Conservation (phyloP, 2,329 filamentous ascomycete species). For the Alternaria brassicae region DNA sequence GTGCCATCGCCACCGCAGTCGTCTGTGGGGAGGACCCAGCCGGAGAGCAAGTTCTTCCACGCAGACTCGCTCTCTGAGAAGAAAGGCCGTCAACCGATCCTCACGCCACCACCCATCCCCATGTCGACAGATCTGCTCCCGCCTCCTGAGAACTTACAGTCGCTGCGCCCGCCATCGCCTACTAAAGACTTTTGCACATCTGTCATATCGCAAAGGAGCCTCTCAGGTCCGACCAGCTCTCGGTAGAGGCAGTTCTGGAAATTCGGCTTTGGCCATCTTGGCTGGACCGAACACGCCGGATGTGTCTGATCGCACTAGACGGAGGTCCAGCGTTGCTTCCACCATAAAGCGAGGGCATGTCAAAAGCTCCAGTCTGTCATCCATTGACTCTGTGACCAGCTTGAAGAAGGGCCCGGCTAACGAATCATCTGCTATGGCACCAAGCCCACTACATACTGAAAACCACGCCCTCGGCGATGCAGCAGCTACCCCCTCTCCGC, state of each 20-base stretch:
- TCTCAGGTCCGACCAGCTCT: conserved; percentile 55
- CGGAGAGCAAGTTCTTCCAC: conserved; percentile 72
- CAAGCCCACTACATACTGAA: conserved; percentile 48
- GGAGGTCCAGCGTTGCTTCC: conserved; percentile 45
- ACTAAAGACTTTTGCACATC: conserved; percentile 58
- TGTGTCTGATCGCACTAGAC: conserved; percentile 31
- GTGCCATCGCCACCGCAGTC: conserved; percentile 48
- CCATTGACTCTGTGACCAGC: conserved; percentile 53
- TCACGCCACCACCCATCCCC: conserved; percentile 40
- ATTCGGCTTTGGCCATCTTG: conserved; percentile 43
- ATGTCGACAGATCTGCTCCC: conserved; percentile 36
- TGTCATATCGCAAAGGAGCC: conserved; percentile 58
- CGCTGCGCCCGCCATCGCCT: conserved; percentile 53
- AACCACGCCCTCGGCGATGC: conserved; percentile 36
- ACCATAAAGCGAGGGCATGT: conserved; percentile 41
- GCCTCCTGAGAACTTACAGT: conserved; percentile 17
- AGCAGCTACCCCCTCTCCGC: conserved; percentile 35
- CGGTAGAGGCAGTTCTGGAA: conserved; percentile 42
- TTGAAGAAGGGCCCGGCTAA: conserved; percentile 37
- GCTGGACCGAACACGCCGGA: conserved; percentile 37
- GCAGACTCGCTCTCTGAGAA: conserved; percentile 63
- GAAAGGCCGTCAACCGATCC: conserved; percentile 42
- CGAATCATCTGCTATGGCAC: conserved; percentile 29
- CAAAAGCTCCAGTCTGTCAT: conserved; percentile 55
- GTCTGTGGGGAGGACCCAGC: conserved; percentile 29